A percentile compares a stretch with the other conserved stretches of the same genome.
Conservation (phyloP, 208 protist genomes). For the Wallacemonas sp. region DNA sequence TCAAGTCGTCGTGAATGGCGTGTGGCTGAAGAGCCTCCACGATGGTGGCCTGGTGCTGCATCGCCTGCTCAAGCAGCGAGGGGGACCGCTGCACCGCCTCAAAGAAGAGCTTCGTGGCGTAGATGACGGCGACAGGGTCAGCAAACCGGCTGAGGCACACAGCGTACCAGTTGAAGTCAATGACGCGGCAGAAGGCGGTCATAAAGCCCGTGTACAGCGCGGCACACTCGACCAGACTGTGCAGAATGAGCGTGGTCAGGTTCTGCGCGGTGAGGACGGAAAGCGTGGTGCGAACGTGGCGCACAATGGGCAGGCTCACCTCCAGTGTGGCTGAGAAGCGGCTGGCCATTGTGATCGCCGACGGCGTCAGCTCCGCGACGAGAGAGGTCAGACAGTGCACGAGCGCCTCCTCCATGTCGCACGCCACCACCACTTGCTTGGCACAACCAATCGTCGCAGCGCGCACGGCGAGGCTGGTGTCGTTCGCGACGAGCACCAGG, state of each 20-base stretch:
- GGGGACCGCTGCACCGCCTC: slow-evolving; percentile 56
- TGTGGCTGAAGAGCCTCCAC: slow-evolving; percentile 63
- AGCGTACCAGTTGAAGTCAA: slow-evolving; percentile 74
- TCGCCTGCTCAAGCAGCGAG: slow-evolving; percentile 48
- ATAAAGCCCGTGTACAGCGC: slow-evolving; percentile 37
- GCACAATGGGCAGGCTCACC: slow-evolving; percentile 43
- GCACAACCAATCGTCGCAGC: slow-evolving; percentile 48
- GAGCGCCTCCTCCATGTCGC: slow-evolving; percentile 62
- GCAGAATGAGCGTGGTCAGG: slow-evolving; percentile 50
- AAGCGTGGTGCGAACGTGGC: slow-evolving; percentile 27
- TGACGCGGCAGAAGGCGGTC: slow-evolving; percentile 39
- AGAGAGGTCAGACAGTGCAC: slow-evolving; percentile 59
- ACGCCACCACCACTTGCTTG: slow-evolving; percentile 73
- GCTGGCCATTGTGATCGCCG: slow-evolving; percentile 24
- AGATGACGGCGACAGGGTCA: slow-evolving; percentile 65
- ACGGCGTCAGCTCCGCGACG: slow-evolving; percentile 61
- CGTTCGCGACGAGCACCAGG: slow-evolving; percentile 34
- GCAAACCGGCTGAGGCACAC: slow-evolving; percentile 66
- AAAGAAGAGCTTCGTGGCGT: slow-evolving; percentile 73
- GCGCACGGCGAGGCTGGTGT: slow-evolving; percentile 39
- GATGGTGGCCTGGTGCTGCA: slow-evolving; percentile 52
- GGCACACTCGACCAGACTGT: slow-evolving; percentile 56
- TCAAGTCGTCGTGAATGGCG: slow-evolving; percentile 64
- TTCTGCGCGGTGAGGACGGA: slow-evolving; percentile 32
- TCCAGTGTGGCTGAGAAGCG: slow-evolving; percentile 21